A percentile compares a stretch with the other conserved stretches of the same genome.
Conservation (phyloP, 306 rosid genomes). For the Medicago truncatula region DNA sequence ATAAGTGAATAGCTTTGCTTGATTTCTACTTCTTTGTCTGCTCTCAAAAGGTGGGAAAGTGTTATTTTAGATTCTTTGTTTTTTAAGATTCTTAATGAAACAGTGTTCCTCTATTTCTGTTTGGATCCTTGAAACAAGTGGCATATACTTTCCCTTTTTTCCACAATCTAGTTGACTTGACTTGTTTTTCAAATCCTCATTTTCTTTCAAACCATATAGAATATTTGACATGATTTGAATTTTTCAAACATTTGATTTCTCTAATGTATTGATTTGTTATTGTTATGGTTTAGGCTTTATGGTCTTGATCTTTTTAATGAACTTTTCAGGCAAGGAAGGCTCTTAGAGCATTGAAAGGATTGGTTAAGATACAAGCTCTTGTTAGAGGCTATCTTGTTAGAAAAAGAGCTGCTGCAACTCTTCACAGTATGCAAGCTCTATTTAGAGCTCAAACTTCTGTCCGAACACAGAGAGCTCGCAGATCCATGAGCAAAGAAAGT, state of each 20-base stretch:
- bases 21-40: slow-evolving; percentile 54
- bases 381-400: slow-evolving; percentile 89
- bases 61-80: slow-evolving; percentile 34
- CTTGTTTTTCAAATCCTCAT: slow-evolving; percentile 1
- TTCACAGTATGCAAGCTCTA: slow-evolving; percentile 92
- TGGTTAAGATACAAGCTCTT: slow-evolving; percentile 92
- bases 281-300: neutral
- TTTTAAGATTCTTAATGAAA: slow-evolving; percentile 56
- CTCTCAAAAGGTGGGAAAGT: slow-evolving; percentile 43
- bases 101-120: slow-evolving; percentile 45
- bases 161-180: slow-evolving; percentile 29
- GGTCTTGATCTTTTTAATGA: neutral
- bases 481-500: slow-evolving; percentile 73
- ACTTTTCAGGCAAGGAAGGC: slow-evolving; percentile 83
- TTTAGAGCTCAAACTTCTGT: slow-evolving; percentile 79
- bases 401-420: slow-evolving; percentile 88
- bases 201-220: slow-evolving; percentile 15
- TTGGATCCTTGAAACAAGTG: slow-evolving; percentile 47
- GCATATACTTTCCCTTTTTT: slow-evolving; percentile 39
- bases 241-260: neutral
- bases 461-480: slow-evolving; percentile 84
- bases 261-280: neutral
- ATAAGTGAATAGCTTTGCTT: slow-evolving; percentile 51
- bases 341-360: slow-evolving; percentile 81
- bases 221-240: slow-evolving; percentile 18